Evolutionary conservation across 2,329 filamentous ascomycete genomes (phyloP).

Genomic region (Pyrenophora seminiperda): DNA sequence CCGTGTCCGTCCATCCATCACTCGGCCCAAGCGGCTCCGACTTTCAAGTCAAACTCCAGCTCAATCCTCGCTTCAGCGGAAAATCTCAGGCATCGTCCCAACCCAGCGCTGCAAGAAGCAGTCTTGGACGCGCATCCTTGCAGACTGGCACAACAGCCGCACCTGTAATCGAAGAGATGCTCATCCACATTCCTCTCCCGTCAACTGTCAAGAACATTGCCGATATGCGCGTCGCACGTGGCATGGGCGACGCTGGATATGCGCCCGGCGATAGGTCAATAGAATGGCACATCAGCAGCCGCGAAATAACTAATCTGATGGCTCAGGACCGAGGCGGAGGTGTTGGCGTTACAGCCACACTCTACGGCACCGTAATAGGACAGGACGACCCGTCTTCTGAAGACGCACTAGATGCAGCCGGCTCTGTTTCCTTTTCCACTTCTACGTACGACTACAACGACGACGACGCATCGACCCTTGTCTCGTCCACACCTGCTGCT

Average conservation of each 20-base stretch:
- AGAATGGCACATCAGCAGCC: slow-evolving; percentile 82
- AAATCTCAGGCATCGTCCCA: slow-evolving; percentile 43
- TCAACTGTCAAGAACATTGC: slow-evolving; percentile 78
- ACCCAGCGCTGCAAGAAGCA: slow-evolving; percentile 40
- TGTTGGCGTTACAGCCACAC: slow-evolving; percentile 69
- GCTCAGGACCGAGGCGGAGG: slow-evolving; percentile 50
- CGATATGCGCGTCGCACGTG: slow-evolving; percentile 78
- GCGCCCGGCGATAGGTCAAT: slow-evolving; percentile 72
- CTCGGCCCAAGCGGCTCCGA: slow-evolving; percentile 77
- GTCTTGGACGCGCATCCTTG: slow-evolving; percentile 29
- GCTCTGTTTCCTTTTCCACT: slow-evolving; percentile 24
- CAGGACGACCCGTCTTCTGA: slow-evolving; percentile 49
- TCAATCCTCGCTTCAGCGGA: slow-evolving; percentile 60
- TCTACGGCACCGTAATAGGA: slow-evolving; percentile 82
- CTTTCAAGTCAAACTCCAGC: slow-evolving; percentile 82
- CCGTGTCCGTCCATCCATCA: slow-evolving; percentile 78
- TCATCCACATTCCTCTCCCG: slow-evolving; percentile 79
- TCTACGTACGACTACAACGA: slow-evolving; percentile 42
- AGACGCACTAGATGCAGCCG: slow-evolving; percentile 42
- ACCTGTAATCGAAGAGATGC: slow-evolving; percentile 71
- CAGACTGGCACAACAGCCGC: slow-evolving; percentile 42
- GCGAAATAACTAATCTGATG: slow-evolving; percentile 66
- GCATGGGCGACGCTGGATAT: slow-evolving; percentile 81
- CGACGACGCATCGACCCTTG: slow-evolving; percentile 33
- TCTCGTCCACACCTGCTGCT: background rate